Evolutionary conservation across 106 monocot genomes (phyloP), one percentile per base, ranked within the genome.

Genomic region (Hemerocallis citrina): DNA sequence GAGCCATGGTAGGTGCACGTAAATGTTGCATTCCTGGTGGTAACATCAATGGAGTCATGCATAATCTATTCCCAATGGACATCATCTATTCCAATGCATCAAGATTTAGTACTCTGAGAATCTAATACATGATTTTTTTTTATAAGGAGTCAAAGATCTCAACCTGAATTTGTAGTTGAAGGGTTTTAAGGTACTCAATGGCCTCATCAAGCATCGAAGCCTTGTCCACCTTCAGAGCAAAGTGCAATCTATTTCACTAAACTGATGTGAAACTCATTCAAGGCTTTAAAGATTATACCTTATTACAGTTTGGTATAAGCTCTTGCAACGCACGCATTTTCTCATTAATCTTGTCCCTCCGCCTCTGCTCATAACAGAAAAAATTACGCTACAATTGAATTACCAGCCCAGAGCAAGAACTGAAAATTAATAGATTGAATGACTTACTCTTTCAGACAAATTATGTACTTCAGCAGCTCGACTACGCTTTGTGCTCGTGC

Each of bases 201-300:
- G 94, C 94, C 63, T 95, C 94, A 35, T 95, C 94, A 59, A 95
- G 94, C 89, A 95, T 86, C 10, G 94, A 95, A 36, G 94, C 94
- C 72, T 95, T 95, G 66, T 95, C 94, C 63, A 84, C 86, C 94
- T 61, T 86, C 72, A 25, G 66, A 71, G 29, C 3, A 67, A 17
- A 19, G 24, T 39, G 14, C 24, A 34, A 39, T 38, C 25, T 32
- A 25, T 45, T 36, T 68, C 20, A 20, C 35, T 30, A 10, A 35
- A 6, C 33, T 25, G 20, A 57, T 35, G 5, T 7, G 7, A 34
- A 55, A 55, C 35, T 32, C 4, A 11, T 19, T 11, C 20, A 57
- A 20, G 6, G 23, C 17, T 20, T 31, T n/a, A n/a, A 31, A 54
- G 16, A 30, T 5, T 54, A 30, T 24, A 59, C 94, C 89, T 90